Evolutionary conservation across 768 basidiomycete species (phyloP).

Genomic region (Lentinus brumalis): DNA sequence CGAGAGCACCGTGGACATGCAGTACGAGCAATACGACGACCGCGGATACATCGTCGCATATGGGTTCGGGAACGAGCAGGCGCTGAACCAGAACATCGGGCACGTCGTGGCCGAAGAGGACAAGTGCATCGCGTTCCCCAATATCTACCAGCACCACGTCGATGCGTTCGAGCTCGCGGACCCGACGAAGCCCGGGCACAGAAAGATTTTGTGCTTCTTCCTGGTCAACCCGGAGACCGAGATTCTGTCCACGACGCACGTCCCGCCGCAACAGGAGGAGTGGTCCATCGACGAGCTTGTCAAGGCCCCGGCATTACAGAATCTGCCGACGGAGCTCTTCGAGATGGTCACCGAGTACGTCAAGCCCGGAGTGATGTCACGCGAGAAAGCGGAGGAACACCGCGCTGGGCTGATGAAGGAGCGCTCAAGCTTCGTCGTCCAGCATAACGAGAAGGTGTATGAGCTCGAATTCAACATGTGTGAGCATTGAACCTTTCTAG

Average conservation of each 20-base stretch:
- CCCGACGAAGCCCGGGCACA: conserved; percentile 36
- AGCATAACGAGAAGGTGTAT: conserved; percentile 6
- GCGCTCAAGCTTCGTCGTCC: conserved; percentile 10
- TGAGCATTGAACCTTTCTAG: neutral
- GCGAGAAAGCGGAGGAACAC: conserved; percentile 10
- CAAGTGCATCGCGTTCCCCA: conserved; percentile 39
- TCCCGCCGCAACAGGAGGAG: conserved; percentile 35
- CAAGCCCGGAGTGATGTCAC: neutral
- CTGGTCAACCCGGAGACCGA: conserved; percentile 37
- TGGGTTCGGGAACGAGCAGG: neutral
- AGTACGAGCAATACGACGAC: conserved; percentile 3
- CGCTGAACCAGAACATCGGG: conserved; percentile 28
- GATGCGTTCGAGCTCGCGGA: conserved; percentile 37
- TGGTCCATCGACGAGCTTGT: conserved; percentile 19
- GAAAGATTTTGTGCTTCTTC: conserved; percentile 41
- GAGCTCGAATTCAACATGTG: conserved; percentile 18
- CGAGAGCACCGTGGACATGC: neutral
- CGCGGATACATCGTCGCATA: neutral
- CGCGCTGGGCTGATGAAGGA: conserved; percentile 21
- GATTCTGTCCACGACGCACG: conserved; percentile 33
- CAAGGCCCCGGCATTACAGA: neutral
- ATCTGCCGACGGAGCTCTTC: conserved; percentile 21
- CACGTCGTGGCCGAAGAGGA: conserved; percentile 29
- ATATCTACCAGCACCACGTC: conserved; percentile 40
- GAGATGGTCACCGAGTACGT: conserved; percentile 11